A percentile compares a stretch with the other conserved stretches of the same genome.
These are phyloP conservation scores for Dianthus caryophyllus DNA, from an alignment of 148 eudicot genomes.

Conservation along the genomic window DNA sequence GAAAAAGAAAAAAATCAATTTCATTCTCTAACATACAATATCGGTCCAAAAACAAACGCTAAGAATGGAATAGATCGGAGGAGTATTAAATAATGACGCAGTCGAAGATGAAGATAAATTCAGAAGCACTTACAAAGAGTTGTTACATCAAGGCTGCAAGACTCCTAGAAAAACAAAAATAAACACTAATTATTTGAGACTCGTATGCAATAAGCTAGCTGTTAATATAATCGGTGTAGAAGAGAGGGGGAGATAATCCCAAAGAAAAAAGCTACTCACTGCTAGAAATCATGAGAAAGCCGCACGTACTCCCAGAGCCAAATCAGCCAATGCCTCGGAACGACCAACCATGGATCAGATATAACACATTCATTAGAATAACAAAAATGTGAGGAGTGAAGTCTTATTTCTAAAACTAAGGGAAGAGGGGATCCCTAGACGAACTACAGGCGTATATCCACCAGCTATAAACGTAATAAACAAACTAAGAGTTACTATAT, in stretches of 20 bases:
- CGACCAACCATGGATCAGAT: constrained; percentile 27
- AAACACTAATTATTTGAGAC: background rate
- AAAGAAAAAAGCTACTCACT: constrained; percentile 29
- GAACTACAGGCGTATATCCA: background rate
- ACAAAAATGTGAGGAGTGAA: constrained; percentile 2
- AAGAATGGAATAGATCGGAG: no score
- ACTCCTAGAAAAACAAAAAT: constrained; percentile 19
- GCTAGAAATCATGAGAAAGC: constrained; percentile 16
- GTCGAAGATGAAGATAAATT: background rate
- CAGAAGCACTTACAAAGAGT: constrained; percentile 24
- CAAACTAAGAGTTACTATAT: background rate
- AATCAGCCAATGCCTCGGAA: constrained; percentile 22
- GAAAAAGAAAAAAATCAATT: constrained; percentile 3
- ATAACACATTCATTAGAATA: constrained; percentile 35
- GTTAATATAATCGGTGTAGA: background rate
- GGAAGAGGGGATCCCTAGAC: background rate
- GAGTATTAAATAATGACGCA: no score
- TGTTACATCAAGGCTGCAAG: constrained; percentile 5
- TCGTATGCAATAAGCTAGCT: background rate
- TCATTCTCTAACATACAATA: background rate
- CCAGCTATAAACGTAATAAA: background rate
- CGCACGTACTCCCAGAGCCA: constrained; percentile 28
- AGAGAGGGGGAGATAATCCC: background rate
- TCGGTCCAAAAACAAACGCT: no score
- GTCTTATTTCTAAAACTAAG: background rate